Evolutionary conservation across 768 basidiomycete species (phyloP), one percentile per base, ranked within the genome.

Genomic region (Kondoa malvinella): DNA sequence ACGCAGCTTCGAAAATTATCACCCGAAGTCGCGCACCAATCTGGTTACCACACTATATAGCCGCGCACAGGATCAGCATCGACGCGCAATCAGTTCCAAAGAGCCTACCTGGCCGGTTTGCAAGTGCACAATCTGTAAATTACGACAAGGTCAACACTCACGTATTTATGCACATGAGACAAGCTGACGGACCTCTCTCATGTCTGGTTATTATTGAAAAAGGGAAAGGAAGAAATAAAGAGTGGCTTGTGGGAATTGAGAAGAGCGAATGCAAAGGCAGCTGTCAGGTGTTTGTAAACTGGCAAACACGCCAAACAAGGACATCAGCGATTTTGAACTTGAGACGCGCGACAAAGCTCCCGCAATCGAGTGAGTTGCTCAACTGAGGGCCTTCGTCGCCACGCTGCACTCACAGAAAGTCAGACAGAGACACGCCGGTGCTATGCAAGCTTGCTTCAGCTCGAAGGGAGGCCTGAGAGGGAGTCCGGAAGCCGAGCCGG

Each of bases 61-160:
- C 25, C 21, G 27, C 8, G 61, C 4, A 34, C 27, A 63, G n/a
- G 30, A 8, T 50, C 8, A 8, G 12, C 40, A 50, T 8, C 8
- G 40, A 21, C 40, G 12, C 12, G 8, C 21, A 21, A 8, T 8
- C 40, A 8, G 40, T 8, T 50, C 40, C 21, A 50, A n/a, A 56
- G 8, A 29, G 25, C 61, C 12, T 3, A 63, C 61, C 61, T 63
- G 61, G 32, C 61, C 61, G 31, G 61, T 63, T n/a, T 63, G 61
- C 61, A 63, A 32, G 30, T 63, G 61, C 8, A 63, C 61, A 29
- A 63, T 63, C 30, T 63, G 17, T 32, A 16, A 8, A 50, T 50
- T 21, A 50, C 40, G 21, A 8, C 12, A 50, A 8, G 21, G 40
- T 8, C 8, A 50, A 50, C 21, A 21, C 40, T 8, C 12, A 50